Conservation (phyloP, 2,329 filamentous ascomycete species). For the Exserohilum turcica region DNA sequence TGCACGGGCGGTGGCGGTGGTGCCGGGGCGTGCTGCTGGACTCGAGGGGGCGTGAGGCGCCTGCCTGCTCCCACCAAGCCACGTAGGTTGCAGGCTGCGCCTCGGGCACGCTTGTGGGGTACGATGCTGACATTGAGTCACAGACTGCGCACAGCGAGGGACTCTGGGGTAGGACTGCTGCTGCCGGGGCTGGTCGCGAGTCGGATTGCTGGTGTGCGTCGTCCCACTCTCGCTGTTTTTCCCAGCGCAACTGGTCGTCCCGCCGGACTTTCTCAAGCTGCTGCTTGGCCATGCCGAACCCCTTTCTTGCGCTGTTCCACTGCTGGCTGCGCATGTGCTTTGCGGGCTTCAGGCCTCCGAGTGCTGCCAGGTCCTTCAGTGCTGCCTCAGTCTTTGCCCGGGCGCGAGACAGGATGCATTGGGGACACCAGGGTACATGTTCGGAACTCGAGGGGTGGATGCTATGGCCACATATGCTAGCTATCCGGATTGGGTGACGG, state of each 20-base stretch:
- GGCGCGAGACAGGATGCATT: slow-evolving; percentile 19
- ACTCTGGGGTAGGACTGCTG: slow-evolving; percentile 9
- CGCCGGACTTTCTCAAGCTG: slow-evolving; percentile 17
- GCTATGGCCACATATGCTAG: slow-evolving; percentile 30
- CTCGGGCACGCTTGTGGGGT: slow-evolving; percentile 11
- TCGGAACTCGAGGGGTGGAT: slow-evolving; percentile 27
- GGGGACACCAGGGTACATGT: slow-evolving; percentile 28
- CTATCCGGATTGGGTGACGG: slow-evolving; percentile 19
- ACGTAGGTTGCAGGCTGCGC: slow-evolving; percentile 9
- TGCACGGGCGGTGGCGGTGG: background rate
- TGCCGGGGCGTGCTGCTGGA: slow-evolving; percentile 7
- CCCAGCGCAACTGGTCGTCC: slow-evolving; percentile 27
- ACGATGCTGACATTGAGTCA: slow-evolving; percentile 13
- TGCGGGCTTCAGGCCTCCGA: slow-evolving; percentile 21
- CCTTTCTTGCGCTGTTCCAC: slow-evolving; percentile 30
- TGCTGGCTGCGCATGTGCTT: slow-evolving; percentile 18
- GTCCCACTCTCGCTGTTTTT: slow-evolving; percentile 31
- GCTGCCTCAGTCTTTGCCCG: slow-evolving; percentile 22
- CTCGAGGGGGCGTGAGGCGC: slow-evolving; percentile 6
- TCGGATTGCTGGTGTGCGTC: slow-evolving; percentile 16
- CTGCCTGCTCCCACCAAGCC: slow-evolving; percentile 35
- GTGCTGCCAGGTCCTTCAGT: slow-evolving; percentile 12
- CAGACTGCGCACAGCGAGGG: slow-evolving; percentile 18
- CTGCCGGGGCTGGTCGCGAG: slow-evolving; percentile 10
- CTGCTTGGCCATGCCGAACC: slow-evolving; percentile 18